Evolutionary conservation across 768 basidiomycete species (phyloP).

Genomic region (Dendrothele bispora): DNA sequence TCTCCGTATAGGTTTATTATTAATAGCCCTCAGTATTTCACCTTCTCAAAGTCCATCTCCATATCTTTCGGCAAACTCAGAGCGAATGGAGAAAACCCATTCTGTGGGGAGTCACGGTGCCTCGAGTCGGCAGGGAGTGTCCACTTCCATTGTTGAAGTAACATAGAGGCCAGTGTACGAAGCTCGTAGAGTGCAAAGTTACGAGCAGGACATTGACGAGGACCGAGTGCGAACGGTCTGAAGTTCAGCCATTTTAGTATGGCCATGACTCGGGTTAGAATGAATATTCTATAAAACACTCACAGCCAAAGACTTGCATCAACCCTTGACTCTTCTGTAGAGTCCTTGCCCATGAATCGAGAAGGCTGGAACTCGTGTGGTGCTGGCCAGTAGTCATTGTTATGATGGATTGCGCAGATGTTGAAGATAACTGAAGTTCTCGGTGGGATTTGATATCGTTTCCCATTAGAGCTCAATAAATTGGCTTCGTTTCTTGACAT

Average conservation of each 20-base stretch:
- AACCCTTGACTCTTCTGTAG: not conserved
- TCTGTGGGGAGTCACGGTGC: conserved; percentile 4
- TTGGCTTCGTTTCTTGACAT: not conserved
- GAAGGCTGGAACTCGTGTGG: conserved; percentile 1
- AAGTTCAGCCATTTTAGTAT: not conserved
- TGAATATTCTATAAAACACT: not conserved
- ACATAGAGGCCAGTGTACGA: conserved; percentile 4
- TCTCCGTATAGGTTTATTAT: too few species aligned
- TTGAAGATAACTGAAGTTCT: conserved; percentile 8
- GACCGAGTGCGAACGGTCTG: conserved; percentile 4
- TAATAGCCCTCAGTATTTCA: not conserved
- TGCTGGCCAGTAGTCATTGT: conserved; percentile 4
- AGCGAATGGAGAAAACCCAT: conserved; percentile 9
- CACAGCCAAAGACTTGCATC: conserved; percentile 5
- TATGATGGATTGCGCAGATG: conserved; percentile 8
- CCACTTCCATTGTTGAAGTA: conserved; percentile 8
- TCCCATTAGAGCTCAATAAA: conserved; percentile 1
- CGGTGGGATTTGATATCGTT: conserved; percentile 6
- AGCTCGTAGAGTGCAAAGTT: conserved; percentile 14
- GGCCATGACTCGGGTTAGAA: not conserved
- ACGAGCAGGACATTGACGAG: conserved; percentile 13
- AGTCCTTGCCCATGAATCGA: conserved; percentile 2
- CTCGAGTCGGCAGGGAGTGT: conserved; percentile 1
- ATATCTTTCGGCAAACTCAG: conserved; percentile 9
- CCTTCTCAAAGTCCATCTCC: not conserved